Evolutionary conservation across 2,329 filamentous ascomycete genomes (phyloP).

Genomic region (Didymella pomorum): DNA sequence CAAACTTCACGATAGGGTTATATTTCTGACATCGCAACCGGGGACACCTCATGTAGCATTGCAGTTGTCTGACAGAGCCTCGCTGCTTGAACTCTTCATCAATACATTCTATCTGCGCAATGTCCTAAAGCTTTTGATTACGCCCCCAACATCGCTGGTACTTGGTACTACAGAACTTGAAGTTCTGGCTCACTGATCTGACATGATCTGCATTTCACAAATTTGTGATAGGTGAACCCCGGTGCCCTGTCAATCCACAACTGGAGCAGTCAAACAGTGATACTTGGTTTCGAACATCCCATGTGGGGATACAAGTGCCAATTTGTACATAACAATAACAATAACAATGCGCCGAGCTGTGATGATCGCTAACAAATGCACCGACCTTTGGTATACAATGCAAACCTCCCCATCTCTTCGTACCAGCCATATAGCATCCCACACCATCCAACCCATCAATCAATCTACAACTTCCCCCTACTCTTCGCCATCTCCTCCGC

Average conservation of each 20-base stretch:
- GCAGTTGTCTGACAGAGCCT: no score
- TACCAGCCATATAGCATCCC: background rate
- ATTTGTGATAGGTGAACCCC: background rate
- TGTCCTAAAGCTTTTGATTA: no score
- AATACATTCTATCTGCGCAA: no score
- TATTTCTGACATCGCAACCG: background rate
- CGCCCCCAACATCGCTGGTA: no score
- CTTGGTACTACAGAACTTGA: background rate
- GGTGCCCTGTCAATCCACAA: background rate
- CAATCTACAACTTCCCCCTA: constrained; percentile 37
- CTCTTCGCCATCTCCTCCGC: constrained; percentile 53
- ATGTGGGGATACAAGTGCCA: background rate
- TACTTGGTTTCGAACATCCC: background rate
- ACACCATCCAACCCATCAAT: background rate
- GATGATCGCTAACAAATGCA: constrained; percentile 12
- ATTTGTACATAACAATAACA: background rate
- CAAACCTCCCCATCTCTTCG: background rate
- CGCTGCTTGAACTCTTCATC: no score
- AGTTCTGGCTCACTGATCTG: background rate
- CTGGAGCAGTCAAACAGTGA: no score
- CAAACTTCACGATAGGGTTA: background rate
- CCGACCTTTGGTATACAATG: background rate
- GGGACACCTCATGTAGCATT: no score
- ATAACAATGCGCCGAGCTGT: constrained; percentile 3
- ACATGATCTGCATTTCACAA: background rate